phyloP scores from a whole-genome alignment of 129 eudicot genomes.

The Dittrichia graveolens region DNA sequence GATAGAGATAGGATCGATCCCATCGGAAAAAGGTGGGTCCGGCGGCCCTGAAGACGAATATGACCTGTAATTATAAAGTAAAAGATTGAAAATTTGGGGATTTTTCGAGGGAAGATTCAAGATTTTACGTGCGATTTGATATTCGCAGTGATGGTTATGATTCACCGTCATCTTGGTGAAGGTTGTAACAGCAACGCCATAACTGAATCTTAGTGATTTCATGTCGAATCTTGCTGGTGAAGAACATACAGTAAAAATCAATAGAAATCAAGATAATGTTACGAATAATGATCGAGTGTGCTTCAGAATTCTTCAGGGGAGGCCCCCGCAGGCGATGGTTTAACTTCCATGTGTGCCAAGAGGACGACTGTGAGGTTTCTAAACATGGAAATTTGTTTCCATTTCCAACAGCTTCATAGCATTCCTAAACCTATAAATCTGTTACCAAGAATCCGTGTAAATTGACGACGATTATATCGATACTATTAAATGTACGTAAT shows the following conservation, averaged over 20 bases:
- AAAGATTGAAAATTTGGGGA: conserved; percentile 1
- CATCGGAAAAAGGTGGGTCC: conserved; percentile 18
- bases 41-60: conserved; percentile 38
- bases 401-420: too few species aligned
- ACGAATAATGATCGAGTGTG: neutral
- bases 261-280: neutral
- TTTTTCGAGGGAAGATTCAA: neutral
- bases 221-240: neutral
- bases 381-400: too few species aligned
- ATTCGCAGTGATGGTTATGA: neutral
- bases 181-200: neutral
- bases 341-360: too few species aligned
- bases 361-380: too few species aligned
- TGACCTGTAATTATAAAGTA: conserved; percentile 7
- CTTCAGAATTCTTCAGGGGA: too few species aligned
- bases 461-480: too few species aligned
- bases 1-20: conserved; percentile 32
- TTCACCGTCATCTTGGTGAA: conserved; percentile 1
- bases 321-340: too few species aligned
- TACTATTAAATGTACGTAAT: too few species aligned
- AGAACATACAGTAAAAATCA: neutral
- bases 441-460: too few species aligned
- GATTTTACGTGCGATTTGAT: neutral
- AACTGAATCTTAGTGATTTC: conserved; percentile 4
- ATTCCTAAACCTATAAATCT: too few species aligned